Conservation (phyloP, 257 asterid species). For the Solanum neorickii region DNA sequence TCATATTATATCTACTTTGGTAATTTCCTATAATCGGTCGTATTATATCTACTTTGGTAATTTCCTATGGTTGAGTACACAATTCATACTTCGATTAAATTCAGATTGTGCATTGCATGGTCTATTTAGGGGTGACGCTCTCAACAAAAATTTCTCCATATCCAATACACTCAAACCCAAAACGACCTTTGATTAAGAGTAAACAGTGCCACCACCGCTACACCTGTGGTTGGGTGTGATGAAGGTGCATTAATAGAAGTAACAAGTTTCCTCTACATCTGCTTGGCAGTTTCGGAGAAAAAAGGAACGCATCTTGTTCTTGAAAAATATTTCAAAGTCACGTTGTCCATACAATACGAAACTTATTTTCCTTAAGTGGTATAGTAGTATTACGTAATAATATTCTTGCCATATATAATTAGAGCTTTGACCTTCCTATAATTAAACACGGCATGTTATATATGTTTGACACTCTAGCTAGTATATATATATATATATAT, state of each 20-base stretch:
- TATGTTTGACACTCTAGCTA: neutral
- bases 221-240: neutral
- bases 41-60: neutral
- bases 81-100: neutral
- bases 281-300: neutral
- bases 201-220: neutral
- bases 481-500: neutral
- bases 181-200: neutral
- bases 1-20: neutral
- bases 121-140: neutral
- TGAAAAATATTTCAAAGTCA: neutral
- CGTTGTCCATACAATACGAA: neutral
- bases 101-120: rapidly evolving
- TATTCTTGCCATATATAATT: neutral
- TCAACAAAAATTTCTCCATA: neutral
- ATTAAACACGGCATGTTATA: neutral
- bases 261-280: neutral
- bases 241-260: neutral
- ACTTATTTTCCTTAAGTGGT: neutral
- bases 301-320: neutral
- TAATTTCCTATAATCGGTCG: neutral
- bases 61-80: neutral
- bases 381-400: neutral
- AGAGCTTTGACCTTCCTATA: neutral
- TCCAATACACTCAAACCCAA: neutral